These are phyloP conservation scores for Aegilops sharonensis DNA, from an alignment of 176 grass and related monocot species.

Conservation along the genomic window DNA sequence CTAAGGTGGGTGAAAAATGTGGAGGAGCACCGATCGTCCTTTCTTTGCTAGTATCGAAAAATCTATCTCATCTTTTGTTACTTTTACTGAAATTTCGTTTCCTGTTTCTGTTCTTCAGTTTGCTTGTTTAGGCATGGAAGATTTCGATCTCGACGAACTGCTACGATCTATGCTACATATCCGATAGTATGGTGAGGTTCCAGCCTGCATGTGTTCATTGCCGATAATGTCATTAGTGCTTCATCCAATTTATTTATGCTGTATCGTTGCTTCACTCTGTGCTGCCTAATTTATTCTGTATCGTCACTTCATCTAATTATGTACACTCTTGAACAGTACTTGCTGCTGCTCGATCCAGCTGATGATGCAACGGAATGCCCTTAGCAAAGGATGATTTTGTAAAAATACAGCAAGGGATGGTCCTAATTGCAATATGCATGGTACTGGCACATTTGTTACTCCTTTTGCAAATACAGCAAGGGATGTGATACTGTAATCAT, in stretches of 20 bases:
- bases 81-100: not conserved
- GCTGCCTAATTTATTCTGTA: no score
- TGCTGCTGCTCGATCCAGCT: not conserved
- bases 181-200: not conserved
- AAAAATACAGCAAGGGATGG: no score
- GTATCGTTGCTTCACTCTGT: not conserved
- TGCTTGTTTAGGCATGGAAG: not conserved
- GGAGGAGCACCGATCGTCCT: constrained; percentile 30
- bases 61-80: not conserved
- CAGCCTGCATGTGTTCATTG: not conserved
- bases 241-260: not conserved
- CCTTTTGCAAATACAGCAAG: no score
- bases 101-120: not conserved
- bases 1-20: constrained; percentile 44
- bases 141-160: not conserved
- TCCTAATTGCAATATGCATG: no score
- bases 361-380: no score
- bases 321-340: not conserved
- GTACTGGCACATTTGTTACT: no score
- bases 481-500: no score
- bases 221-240: not conserved
- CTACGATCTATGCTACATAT: not conserved
- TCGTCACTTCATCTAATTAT: not conserved
- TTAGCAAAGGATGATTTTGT: no score
- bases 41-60: not conserved